These are phyloP conservation scores for Sedum album DNA, from an alignment of 164 flowering plant species.

Conservation along the genomic window DNA sequence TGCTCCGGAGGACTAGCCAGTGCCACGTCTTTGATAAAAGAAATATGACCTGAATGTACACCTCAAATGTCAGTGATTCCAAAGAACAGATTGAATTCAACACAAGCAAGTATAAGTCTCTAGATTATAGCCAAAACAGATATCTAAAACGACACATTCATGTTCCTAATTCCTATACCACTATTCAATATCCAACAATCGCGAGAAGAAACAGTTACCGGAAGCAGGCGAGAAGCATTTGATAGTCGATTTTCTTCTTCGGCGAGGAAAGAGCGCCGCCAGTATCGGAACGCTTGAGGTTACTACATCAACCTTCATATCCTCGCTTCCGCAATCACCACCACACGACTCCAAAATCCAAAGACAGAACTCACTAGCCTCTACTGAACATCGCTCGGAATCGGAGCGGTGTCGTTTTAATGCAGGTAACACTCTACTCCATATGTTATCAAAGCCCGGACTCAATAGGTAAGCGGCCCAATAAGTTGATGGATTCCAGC, in stretches of 20 bases:
- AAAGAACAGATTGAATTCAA: no score
- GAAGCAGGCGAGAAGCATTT: constrained; percentile 4
- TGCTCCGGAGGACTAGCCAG: constrained; percentile 58
- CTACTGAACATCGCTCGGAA: not conserved
- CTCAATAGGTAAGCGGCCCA: no score
- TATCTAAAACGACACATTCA: no score
- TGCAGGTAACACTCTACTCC: no score
- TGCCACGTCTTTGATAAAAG: constrained; percentile 68
- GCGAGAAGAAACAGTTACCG: not conserved
- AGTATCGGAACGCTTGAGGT: not conserved
- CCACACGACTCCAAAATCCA: not conserved
- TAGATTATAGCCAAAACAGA: no score
- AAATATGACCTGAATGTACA: constrained; percentile 51
- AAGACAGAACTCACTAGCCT: not conserved
- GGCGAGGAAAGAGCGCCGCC: not conserved
- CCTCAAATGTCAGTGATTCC: constrained; percentile 6
- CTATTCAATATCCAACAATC: not conserved
- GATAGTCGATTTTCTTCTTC: not conserved
- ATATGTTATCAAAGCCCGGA: no score
- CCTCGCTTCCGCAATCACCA: not conserved
- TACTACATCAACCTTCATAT: not conserved
- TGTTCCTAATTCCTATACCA: not conserved
- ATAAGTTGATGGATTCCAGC: no score
- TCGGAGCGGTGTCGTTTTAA: not conserved
- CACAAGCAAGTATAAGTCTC: no score